Evolutionary conservation across 1,284 basidiomycete genomes (phyloP), one percentile per base, ranked within the genome.

Genomic region (Tremellales sp.): DNA sequence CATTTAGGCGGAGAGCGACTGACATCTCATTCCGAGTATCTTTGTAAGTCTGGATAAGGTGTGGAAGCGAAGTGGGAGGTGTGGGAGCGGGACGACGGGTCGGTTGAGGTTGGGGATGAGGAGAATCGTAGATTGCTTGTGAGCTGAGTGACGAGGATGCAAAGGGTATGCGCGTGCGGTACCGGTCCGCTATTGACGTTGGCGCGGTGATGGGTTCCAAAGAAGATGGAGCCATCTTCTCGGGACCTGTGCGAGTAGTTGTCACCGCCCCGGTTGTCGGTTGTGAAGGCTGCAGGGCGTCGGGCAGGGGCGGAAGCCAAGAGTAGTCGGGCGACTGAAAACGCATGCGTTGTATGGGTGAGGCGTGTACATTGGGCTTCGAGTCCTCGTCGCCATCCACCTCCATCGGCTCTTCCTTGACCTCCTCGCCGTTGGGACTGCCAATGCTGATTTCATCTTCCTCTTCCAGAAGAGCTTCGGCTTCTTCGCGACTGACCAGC

Each of bases 231-330:
- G 52, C 49, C 0, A 50, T 41, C 11, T 29, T 11, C 21, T 31
- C 11, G 36, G 7, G 3, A 36, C 33, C 42, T 25, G n/a, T 43
- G 51, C 4, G 23, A 21, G 51, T 19, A 0, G 43, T 13, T 12
- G 43, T 25, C 2, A 43, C 12, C 5, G 46, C 24, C n/a, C 22
- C 39, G 23, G 6, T 21, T 17, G 8, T n/a, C n/a, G n/a, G n/a
- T n/a, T n/a, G n/a, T n/a, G n/a, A n/a, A n/a, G n/a, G n/a, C n/a
- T n/a, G n/a, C n/a, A n/a, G n/a, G n/a, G 43, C 13, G 13, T 43
- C 59, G 2, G 68, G 66, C 47, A 67, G 41, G 2, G 66, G 66
- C 4, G 68, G 68, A 3, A 70, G 52, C 68, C 68, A 70, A 1
- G 65, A 58, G 2, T 54, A 47, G 48, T 60, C 58, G 25, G 58